A percentile compares a stretch with the other conserved stretches of the same genome.
Conservation (phyloP, 164 flowering plant genomes). For the Vitis amurensis region DNA sequence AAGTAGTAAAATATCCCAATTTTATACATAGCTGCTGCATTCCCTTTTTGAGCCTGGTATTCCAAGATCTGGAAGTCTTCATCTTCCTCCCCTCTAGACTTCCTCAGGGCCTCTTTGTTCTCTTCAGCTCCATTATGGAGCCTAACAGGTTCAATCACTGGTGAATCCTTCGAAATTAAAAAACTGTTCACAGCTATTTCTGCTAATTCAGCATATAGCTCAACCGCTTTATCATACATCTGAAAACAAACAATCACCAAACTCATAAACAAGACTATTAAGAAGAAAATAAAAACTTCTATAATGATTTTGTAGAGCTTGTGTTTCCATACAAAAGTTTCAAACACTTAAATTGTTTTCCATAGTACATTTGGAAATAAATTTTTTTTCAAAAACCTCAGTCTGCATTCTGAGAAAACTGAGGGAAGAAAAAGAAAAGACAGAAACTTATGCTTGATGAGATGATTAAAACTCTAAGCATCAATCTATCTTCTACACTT, state of each 20-base stretch:
- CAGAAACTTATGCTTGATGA: no score
- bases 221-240: conserved; percentile 87
- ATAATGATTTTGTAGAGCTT: neutral
- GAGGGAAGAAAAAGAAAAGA: neutral
- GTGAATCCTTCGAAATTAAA: conserved; percentile 80
- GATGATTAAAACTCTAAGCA: no score
- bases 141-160: conserved; percentile 80
- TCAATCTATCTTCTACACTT: no score
- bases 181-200: conserved; percentile 87
- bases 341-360: no score
- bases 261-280: conserved; percentile 1
- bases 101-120: conserved; percentile 84
- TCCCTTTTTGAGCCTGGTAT: conserved; percentile 92
- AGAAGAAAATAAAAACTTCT: neutral
- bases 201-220: conserved; percentile 85
- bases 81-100: conserved; percentile 93
- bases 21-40: conserved; percentile 85
- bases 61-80: conserved; percentile 96
- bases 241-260: conserved; percentile 26
- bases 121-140: conserved; percentile 92
- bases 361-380: neutral
- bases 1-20: conserved; percentile 86
- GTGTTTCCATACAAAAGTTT: no score
- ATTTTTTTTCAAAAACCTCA: neutral
- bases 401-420: neutral